Evolutionary conservation across 768 basidiomycete genomes (phyloP).

Genomic region (Russula abietina): DNA sequence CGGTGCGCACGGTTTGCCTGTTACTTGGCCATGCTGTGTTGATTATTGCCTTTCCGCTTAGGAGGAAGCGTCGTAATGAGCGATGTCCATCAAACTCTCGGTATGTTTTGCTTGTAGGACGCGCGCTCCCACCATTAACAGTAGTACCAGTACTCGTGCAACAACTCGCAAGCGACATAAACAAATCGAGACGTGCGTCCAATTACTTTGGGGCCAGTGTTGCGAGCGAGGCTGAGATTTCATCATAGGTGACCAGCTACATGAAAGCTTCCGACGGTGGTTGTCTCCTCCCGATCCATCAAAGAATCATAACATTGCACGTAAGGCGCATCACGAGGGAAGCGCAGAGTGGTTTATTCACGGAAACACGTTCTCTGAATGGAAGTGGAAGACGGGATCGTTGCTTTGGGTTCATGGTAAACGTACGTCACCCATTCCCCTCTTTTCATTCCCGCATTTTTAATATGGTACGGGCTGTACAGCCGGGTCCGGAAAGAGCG

Average conservation of each 20-base stretch:
- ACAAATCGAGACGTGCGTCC: neutral
- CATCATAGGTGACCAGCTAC: neutral
- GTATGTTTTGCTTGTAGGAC: neutral
- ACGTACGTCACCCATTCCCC: neutral
- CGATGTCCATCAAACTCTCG: neutral
- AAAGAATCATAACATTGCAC: neutral
- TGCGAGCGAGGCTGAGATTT: neutral
- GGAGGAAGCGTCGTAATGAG: too few species aligned
- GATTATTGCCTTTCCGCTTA: neutral
- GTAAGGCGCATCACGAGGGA: neutral
- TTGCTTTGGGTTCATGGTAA: neutral
- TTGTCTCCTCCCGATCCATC: neutral
- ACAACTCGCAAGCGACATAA: neutral
- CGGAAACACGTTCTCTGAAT: neutral
- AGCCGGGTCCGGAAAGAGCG: neutral
- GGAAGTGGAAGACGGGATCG: neutral
- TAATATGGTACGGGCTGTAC: neutral
- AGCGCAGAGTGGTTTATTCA: neutral
- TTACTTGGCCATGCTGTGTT: neutral
- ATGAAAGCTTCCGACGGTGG: neutral
- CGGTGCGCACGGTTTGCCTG: neutral
- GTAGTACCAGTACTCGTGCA: neutral
- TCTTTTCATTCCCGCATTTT: too few species aligned
- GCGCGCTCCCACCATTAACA: neutral
- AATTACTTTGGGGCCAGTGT: neutral